Evolutionary conservation across 2,329 filamentous ascomycete genomes (phyloP).

Genomic region (Fusarium odoratissimum): DNA sequence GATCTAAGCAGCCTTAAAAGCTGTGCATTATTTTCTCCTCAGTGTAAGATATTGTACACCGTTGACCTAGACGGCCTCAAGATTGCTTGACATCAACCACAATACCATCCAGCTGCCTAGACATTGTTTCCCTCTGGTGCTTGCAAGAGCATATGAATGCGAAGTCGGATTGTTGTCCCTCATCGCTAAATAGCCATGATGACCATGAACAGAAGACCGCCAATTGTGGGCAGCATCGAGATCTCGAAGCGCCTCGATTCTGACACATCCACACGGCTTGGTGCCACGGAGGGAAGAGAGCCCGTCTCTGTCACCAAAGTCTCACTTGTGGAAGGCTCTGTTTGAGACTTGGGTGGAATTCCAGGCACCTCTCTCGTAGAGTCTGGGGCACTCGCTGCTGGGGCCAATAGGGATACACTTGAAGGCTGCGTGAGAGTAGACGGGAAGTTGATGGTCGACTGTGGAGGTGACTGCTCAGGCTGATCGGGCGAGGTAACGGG

Average conservation of each 20-base stretch:
- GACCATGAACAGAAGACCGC: constrained; percentile 44
- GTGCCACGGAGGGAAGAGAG: constrained; percentile 34
- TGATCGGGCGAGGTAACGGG: background rate
- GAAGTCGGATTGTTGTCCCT: background rate
- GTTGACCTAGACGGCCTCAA: constrained; percentile 9
- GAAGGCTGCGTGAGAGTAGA: constrained; percentile 4
- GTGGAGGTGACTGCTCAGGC: background rate
- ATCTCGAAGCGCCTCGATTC: constrained; percentile 39
- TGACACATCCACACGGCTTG: constrained; percentile 46
- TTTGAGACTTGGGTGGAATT: background rate
- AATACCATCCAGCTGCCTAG: constrained; percentile 1
- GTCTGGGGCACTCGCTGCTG: background rate
- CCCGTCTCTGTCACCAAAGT: constrained; percentile 34
- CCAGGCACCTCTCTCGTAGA: background rate
- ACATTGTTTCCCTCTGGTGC: background rate
- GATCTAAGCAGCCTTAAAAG: background rate
- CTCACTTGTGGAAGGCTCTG: constrained; percentile 1
- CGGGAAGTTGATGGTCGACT: background rate
- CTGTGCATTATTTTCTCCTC: background rate
- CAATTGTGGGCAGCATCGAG: constrained; percentile 38
- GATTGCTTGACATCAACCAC: constrained; percentile 20
- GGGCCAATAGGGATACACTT: background rate
- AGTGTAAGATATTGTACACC: background rate
- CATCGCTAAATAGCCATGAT: constrained; percentile 24
- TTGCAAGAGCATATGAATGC: background rate